Evolutionary conservation across 2,329 filamentous ascomycete species (phyloP).

Genomic region (Colletotrichum shisoi): DNA sequence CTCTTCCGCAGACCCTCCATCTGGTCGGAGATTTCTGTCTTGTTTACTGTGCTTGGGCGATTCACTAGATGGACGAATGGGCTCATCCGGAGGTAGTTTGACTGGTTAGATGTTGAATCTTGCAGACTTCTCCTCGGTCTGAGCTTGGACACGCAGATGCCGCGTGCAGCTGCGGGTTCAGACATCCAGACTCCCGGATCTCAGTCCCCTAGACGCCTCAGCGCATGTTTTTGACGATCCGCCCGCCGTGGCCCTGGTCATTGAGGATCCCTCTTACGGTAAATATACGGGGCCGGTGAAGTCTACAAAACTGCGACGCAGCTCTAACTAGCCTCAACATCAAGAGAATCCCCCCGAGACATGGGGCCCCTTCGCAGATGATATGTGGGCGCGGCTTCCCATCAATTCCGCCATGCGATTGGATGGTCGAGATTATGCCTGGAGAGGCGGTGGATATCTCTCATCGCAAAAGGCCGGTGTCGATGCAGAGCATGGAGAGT

Average conservation of each 20-base stretch:
- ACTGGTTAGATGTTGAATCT: background rate
- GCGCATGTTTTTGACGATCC: slow-evolving; percentile 9
- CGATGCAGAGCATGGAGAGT: background rate
- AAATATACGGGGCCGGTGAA: slow-evolving; percentile 13
- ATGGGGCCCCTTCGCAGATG: background rate
- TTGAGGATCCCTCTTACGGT: background rate
- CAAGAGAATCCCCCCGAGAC: background rate
- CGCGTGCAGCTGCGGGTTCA: slow-evolving; percentile 17
- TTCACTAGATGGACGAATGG: slow-evolving; percentile 12
- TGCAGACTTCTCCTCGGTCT: background rate
- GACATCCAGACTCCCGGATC: slow-evolving; percentile 14
- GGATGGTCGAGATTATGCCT: background rate
- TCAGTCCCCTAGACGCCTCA: slow-evolving; percentile 12
- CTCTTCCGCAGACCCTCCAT: slow-evolving; percentile 14
- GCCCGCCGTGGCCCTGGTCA: slow-evolving; percentile 10
- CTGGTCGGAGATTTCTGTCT: background rate
- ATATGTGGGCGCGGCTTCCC: background rate
- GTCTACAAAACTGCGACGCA: slow-evolving; percentile 10
- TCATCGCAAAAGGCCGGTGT: background rate
- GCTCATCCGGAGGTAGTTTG: background rate
- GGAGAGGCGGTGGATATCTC: background rate
- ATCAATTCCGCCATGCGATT: background rate
- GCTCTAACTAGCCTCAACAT: background rate
- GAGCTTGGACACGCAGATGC: slow-evolving; percentile 23
- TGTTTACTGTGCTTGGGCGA: background rate